These are phyloP conservation scores for Globisporangium heterothallicum DNA, from an alignment of 352 stramenopile genomes.

Conservation along the genomic window DNA sequence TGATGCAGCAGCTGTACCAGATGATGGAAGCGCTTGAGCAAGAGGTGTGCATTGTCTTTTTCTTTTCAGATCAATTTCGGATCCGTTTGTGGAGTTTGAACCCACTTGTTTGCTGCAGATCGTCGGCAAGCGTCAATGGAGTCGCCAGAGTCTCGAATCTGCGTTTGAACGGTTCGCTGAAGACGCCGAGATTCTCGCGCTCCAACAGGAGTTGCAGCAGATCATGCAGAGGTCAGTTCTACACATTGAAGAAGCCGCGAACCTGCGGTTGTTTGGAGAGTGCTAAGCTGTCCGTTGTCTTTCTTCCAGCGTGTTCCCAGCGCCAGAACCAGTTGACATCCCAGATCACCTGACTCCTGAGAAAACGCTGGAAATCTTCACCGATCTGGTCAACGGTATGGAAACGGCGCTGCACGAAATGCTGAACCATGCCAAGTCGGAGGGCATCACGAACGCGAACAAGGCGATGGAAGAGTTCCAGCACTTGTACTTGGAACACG, in stretches of 20 bases:
- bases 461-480: constrained; percentile 79
- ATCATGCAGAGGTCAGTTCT: constrained; percentile 52
- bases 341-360: constrained; percentile 65
- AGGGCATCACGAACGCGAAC: constrained; percentile 64
- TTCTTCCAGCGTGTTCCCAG: constrained; percentile 61
- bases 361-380: constrained; percentile 62
- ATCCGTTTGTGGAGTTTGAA: not conserved
- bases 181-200: constrained; percentile 51
- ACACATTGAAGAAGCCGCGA: no score
- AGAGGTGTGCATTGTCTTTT: constrained; percentile 18
- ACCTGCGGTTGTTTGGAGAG: not conserved
- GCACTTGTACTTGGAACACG: constrained; percentile 65
- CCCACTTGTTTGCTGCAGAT: constrained; percentile 18
- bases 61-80: no score
- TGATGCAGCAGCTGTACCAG: constrained; percentile 70
- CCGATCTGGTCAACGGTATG: constrained; percentile 64
- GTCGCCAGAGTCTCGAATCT: constrained; percentile 45
- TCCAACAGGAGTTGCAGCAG: constrained; percentile 62
- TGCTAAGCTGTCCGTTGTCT: no score
- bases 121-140: constrained; percentile 59
- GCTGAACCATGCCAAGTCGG: constrained; percentile 54
- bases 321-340: constrained; percentile 44
- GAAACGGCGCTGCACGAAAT: constrained; percentile 76
- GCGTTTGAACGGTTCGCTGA: constrained; percentile 57
- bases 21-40: constrained; percentile 68